Conservation (phyloP, 208 protist genomes). For the Leishmania aethiopica region DNA sequence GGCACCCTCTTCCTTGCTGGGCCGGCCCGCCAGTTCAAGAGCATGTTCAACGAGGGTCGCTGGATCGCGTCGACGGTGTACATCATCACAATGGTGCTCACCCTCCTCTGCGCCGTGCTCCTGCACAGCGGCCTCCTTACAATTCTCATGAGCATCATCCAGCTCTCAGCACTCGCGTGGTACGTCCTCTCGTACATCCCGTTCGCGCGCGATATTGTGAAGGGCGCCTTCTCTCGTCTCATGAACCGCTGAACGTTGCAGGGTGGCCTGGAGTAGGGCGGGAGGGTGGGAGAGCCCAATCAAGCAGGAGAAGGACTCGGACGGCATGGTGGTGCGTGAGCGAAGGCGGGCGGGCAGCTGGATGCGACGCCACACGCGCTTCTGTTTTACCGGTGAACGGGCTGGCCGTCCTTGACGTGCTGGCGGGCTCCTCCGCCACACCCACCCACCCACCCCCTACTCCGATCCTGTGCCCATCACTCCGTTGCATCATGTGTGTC, state of each 20-base stretch:
- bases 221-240: slow-evolving; percentile 27
- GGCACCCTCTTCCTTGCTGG: slow-evolving; percentile 83
- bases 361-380: background rate
- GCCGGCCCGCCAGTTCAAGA: slow-evolving; percentile 71
- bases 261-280: background rate
- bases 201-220: slow-evolving; percentile 66
- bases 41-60: slow-evolving; percentile 82
- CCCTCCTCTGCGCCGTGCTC: slow-evolving; percentile 65
- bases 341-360: background rate
- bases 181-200: slow-evolving; percentile 91
- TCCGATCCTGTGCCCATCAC: background rate
- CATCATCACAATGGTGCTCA: slow-evolving; percentile 69
- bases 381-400: background rate
- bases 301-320: background rate
- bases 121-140: slow-evolving; percentile 61
- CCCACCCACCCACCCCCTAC: background rate
- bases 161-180: slow-evolving; percentile 77
- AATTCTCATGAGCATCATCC: slow-evolving; percentile 68
- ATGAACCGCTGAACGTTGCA: slow-evolving; percentile 2
- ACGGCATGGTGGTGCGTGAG: background rate
- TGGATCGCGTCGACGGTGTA: slow-evolving; percentile 81
- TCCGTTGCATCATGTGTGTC: background rate
- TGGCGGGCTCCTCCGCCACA: background rate
- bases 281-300: background rate
- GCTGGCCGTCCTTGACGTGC: background rate